These are phyloP conservation scores for Aspergillus indologenus DNA, from an alignment of 495 filamentous ascomycete species.

Conservation along the genomic window DNA sequence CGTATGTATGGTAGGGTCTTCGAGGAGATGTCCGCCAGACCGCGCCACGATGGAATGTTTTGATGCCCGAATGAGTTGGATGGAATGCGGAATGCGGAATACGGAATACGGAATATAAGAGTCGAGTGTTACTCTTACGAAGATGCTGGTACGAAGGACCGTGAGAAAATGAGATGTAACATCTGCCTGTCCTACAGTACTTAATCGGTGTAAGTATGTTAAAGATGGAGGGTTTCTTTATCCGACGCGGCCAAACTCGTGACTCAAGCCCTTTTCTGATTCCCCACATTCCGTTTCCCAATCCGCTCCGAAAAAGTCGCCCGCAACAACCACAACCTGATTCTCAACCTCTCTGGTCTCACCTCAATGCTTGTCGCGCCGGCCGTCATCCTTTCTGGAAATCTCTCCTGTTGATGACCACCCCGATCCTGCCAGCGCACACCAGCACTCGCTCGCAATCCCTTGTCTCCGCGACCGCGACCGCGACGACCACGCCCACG, in stretches of 20 bases:
- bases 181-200: no score
- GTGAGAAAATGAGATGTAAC: no score
- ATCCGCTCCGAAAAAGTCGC: conserved; percentile 19
- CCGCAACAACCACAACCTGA: conserved; percentile 21
- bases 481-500: neutral
- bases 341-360: neutral
- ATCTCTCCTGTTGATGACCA: neutral
- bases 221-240: neutral
- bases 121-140: no score
- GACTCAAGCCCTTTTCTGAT: conserved; percentile 21
- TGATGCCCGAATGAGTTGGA: conserved; percentile 9
- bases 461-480: neutral
- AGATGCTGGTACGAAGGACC: no score
- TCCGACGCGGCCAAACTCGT: neutral
- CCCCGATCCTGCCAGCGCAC: neutral
- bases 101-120: neutral
- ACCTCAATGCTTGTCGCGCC: neutral
- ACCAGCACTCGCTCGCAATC: neutral
- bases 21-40: neutral
- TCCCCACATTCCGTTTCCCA: conserved; percentile 28
- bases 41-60: conserved; percentile 5
- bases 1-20: conserved; percentile 11
- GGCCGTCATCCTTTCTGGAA: neutral
- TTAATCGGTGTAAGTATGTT: no score
- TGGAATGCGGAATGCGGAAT: neutral